Evolutionary conservation across 2,329 filamentous ascomycete species (phyloP), one percentile per base, ranked within the genome.

Genomic region (Passalora sequoiae): DNA sequence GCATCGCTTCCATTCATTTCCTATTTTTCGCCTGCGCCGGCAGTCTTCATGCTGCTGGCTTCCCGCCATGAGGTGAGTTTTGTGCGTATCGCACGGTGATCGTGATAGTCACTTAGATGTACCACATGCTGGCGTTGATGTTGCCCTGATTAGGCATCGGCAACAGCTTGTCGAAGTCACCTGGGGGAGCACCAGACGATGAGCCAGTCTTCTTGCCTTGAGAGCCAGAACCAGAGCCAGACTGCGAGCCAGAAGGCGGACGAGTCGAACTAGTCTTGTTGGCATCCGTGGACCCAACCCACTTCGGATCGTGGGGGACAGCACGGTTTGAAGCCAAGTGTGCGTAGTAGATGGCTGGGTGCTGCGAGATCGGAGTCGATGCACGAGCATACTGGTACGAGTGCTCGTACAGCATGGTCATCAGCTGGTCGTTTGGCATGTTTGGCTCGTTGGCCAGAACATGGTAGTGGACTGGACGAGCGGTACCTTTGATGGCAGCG

Each of bases 331-430:
- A 84, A 24, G 89, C 89, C 51, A 98, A 68, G 66, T 98, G 92
- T 0, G 94, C 89, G 56, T 98, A 98, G 74, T 98, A 98, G 0
- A 97, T 84, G 0, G 92, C 89, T 0, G 92, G 92, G 53, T 77
- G 86, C 0, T 92, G 67, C 0, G 89, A 96, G 0, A 98, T 89
- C 0, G 92, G 88, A 0, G 91, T 97, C 0, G 89, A 97, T 0
- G 89, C 92, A 12, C 92, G 81, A 43, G 84, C 83, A 60, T 95
- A 98, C 43, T 94, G 88, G 66, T 95, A 98, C 32, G 84, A 94
- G 51, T 96, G 89, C 54, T 95, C 84, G 58, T 97, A 97, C 16
- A 97, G 84, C 77, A 97, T 84, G 43, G 83, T 82, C 59, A 95
- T 86, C 0, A 98, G 72, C 2, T 83, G 75, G 30, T 86, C 80